These are phyloP conservation scores for Aspergillus aculeatinus DNA, from an alignment of 2,329 filamentous ascomycete genomes.

Conservation along the genomic window DNA sequence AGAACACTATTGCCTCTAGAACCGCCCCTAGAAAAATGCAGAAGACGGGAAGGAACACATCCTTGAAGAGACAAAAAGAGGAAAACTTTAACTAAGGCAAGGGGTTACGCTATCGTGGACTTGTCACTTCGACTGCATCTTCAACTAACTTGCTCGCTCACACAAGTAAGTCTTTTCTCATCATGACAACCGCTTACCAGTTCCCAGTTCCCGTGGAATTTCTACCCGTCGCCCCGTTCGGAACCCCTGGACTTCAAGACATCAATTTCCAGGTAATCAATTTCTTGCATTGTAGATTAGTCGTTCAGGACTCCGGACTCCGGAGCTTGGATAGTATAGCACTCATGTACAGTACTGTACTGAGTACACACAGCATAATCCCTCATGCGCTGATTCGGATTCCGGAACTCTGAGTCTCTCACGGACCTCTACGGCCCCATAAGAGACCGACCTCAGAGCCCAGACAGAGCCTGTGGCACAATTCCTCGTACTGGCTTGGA, in stretches of 20 bases:
- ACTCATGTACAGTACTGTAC: too few species aligned
- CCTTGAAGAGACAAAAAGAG: background rate
- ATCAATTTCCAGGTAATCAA: background rate
- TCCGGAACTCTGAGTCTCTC: background rate
- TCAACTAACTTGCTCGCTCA: too few species aligned
- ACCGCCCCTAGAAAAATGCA: background rate
- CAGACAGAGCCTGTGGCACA: background rate
- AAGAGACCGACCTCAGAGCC: background rate
- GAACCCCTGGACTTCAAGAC: background rate
- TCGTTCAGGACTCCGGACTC: background rate
- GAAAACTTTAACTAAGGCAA: background rate
- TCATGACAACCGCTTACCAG: background rate
- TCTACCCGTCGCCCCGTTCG: background rate
- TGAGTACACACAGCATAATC: background rate
- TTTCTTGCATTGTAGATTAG: background rate
- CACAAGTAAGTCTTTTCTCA: too few species aligned
- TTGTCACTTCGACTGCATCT: background rate
- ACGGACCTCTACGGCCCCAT: background rate
- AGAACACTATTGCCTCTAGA: background rate
- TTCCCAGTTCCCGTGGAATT: background rate
- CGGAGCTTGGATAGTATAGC: too few species aligned
- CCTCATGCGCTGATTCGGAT: background rate
- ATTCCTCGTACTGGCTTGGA: background rate
- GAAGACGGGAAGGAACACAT: background rate
- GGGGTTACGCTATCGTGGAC: background rate